A percentile compares a stretch with the other conserved stretches of the same genome.
Evolutionary conservation across 2,329 filamentous ascomycete species (phyloP).

Genomic region (Chrysoporthe cubensis): DNA sequence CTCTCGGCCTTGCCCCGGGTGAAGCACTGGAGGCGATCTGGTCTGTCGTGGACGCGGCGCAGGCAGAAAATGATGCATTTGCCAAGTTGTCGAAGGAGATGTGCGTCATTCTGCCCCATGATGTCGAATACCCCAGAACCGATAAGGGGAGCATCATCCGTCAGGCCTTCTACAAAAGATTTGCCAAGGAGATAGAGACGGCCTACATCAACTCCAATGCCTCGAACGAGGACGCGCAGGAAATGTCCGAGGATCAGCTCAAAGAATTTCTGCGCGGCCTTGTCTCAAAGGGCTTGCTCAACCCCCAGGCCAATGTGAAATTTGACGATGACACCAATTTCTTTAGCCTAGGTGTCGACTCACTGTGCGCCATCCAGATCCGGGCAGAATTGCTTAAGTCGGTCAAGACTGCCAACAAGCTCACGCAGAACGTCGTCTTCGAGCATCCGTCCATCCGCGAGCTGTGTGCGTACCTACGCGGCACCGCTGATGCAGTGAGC

Average conservation of each 20-base stretch:
- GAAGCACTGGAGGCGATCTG: slow-evolving; percentile 39
- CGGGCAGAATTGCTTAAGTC: slow-evolving; percentile 55
- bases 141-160: slow-evolving; percentile 60
- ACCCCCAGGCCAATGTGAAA: neutral
- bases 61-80: slow-evolving; percentile 38
- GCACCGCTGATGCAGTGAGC: slow-evolving; percentile 33
- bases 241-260: slow-evolving; percentile 18
- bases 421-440: slow-evolving; percentile 63
- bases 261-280: slow-evolving; percentile 1
- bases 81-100: slow-evolving; percentile 51
- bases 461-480: slow-evolving; percentile 48
- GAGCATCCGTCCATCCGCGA: slow-evolving; percentile 55
- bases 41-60: slow-evolving; percentile 40
- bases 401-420: slow-evolving; percentile 41
- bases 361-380: slow-evolving; percentile 52
- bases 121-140: slow-evolving; percentile 49
- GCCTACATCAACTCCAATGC: slow-evolving; percentile 40
- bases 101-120: slow-evolving; percentile 51
- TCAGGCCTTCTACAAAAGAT: slow-evolving; percentile 50
- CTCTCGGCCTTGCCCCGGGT: slow-evolving; percentile 29
- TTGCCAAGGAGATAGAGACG: slow-evolving; percentile 48
- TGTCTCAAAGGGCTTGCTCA: neutral
- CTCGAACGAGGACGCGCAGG: slow-evolving; percentile 26
- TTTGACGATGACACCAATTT: slow-evolving; percentile 41
- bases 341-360: slow-evolving; percentile 54